Evolutionary conservation across 768 basidiomycete species (phyloP).

Genomic region (Hericium coralloides): DNA sequence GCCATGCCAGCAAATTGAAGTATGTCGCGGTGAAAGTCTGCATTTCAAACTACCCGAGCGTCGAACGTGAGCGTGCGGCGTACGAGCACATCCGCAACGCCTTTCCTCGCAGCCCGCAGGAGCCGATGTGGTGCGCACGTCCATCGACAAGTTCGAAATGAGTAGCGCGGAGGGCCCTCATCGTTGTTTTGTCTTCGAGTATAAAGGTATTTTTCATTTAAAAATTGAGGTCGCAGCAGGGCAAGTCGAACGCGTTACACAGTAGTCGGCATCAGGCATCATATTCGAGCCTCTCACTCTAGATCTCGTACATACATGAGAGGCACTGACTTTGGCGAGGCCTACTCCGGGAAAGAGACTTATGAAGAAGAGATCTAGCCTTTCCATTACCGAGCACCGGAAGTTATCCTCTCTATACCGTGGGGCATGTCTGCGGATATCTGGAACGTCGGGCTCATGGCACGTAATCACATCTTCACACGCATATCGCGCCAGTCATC

Average conservation of each 20-base stretch:
- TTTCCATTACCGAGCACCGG: background rate
- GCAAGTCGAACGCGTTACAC: no score
- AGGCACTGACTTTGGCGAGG: background rate
- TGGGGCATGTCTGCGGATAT: background rate
- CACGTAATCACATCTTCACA: no score
- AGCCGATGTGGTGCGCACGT: background rate
- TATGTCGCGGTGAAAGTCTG: conserved; percentile 7
- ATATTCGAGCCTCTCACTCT: background rate
- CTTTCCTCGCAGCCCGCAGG: background rate
- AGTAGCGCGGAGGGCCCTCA: background rate
- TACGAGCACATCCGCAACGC: background rate
- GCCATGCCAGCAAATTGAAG: background rate
- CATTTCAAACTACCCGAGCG: no score
- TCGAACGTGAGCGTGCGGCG: conserved; percentile 2
- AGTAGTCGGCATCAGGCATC: no score
- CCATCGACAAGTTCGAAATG: conserved; percentile 3
- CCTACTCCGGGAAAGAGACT: background rate
- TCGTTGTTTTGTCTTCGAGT: conserved; percentile 3
- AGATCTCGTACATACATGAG: background rate
- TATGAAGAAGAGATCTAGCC: no score
- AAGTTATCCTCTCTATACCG: background rate
- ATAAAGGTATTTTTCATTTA: no score
- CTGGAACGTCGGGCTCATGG: no score
- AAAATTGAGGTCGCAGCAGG: no score
- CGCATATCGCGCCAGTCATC: no score